These are phyloP conservation scores for Cardamine chenopodiifolia DNA, from an alignment of 345 rosid genomes.

Conservation along the genomic window DNA sequence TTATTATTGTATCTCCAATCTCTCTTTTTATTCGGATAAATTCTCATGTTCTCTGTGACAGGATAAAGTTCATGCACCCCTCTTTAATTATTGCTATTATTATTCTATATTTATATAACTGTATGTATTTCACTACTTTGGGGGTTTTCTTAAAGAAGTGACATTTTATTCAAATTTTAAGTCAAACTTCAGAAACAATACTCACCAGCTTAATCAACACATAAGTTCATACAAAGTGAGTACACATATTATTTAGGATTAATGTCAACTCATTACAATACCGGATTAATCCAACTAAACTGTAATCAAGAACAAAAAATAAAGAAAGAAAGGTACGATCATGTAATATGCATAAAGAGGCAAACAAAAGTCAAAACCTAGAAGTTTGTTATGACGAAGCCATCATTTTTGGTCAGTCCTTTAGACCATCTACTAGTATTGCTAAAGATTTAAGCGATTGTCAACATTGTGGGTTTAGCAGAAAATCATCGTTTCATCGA, in stretches of 20 bases:
- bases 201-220: constrained; percentile 11
- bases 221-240: background rate
- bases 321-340: background rate
- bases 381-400: background rate
- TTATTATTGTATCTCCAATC: constrained; percentile 17
- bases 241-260: background rate
- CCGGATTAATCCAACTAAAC: background rate
- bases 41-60: constrained; percentile 72
- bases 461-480: background rate
- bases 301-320: background rate
- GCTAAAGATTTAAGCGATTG: background rate
- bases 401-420: background rate
- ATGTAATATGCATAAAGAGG: background rate
- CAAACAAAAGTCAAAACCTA: constrained; percentile 25
- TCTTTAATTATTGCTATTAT: constrained; percentile 37
- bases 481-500: background rate
- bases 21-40: constrained; percentile 53
- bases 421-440: background rate
- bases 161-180: background rate
- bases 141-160: background rate
- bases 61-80: constrained; percentile 44
- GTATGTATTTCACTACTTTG: background rate
- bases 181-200: constrained; percentile 14
- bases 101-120: constrained; percentile 9
- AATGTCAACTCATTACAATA: background rate